A percentile compares a stretch with the other conserved stretches of the same genome.
phyloP scores from a whole-genome alignment of 192 early-diverging fungal species.

The Umbelopsis ramanniana region DNA sequence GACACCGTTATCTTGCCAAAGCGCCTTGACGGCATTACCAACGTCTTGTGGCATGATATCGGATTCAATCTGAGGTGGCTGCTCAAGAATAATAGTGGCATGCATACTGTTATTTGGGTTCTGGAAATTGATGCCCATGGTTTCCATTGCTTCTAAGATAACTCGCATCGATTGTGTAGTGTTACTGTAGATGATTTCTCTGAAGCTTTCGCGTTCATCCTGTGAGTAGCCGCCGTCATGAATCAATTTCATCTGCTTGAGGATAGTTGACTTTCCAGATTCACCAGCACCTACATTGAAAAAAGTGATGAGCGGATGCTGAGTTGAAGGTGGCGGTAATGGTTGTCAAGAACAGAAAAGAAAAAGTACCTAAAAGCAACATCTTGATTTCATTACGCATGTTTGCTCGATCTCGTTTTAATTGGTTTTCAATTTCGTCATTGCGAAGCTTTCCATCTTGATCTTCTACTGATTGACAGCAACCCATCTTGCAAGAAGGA shows the following conservation, averaged over 20 bases:
- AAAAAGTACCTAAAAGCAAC: slow-evolving; percentile 78
- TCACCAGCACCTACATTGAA: slow-evolving; percentile 82
- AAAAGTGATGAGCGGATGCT: not conserved
- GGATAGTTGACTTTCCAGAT: slow-evolving; percentile 96
- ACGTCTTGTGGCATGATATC: slow-evolving; percentile 83
- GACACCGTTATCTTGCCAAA: slow-evolving; percentile 87
- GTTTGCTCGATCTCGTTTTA: slow-evolving; percentile 79
- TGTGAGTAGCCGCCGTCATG: slow-evolving; percentile 92
- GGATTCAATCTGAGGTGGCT: slow-evolving; percentile 87
- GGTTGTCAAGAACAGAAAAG: not conserved
- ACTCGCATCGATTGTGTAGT: slow-evolving; percentile 95
- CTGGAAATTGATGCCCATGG: slow-evolving; percentile 75
- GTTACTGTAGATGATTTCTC: slow-evolving; percentile 96
- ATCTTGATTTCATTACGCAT: slow-evolving; percentile 95
- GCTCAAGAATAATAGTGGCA: slow-evolving; percentile 74
- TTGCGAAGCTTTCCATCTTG: slow-evolving; percentile 82
- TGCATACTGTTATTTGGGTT: slow-evolving; percentile 73
- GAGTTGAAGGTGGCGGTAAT: not conserved
- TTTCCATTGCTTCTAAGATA: slow-evolving; percentile 94
- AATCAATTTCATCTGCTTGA: slow-evolving; percentile 99
- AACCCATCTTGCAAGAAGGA: slow-evolving; percentile 75
- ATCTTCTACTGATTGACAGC: slow-evolving; percentile 85
- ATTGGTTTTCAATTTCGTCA: slow-evolving; percentile 90
- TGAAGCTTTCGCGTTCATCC: slow-evolving; percentile 92
- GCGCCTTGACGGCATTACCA: slow-evolving; percentile 74